Percentiles rank a stretch among this genome's conserved stretches.
Evolutionary conservation across 2,329 filamentous ascomycete genomes (phyloP).

Genomic region (Cladosporium austrohemisphaericum): DNA sequence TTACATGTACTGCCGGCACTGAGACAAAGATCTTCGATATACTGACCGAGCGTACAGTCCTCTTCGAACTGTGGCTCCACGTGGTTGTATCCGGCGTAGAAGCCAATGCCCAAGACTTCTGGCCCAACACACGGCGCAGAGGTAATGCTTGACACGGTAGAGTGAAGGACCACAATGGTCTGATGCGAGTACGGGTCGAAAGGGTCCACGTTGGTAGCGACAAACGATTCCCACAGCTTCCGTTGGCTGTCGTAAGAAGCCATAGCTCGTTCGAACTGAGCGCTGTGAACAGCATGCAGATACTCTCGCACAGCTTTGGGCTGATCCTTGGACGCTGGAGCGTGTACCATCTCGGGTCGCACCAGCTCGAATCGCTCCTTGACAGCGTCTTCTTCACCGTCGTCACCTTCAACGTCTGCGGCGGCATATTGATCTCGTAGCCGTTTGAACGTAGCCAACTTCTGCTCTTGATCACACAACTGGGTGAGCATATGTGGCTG

Average conservation of each 20-base stretch:
- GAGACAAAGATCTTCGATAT: constrained; percentile 84
- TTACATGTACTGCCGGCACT: constrained; percentile 73
- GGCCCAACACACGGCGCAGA: constrained; percentile 92
- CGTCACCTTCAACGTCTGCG: constrained; percentile 39
- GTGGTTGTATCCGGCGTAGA: constrained; percentile 82
- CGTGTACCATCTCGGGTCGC: constrained; percentile 91
- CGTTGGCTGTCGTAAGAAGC: constrained; percentile 94
- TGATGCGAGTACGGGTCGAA: constrained; percentile 96
- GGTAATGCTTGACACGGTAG: constrained; percentile 86
- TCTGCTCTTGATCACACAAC: constrained; percentile 83
- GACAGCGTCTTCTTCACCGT: constrained; percentile 37
- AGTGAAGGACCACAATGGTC: constrained; percentile 92
- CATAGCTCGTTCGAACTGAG: constrained; percentile 91
- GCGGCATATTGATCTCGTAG: constrained; percentile 68
- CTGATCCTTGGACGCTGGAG: constrained; percentile 77
- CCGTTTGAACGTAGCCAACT: constrained; percentile 74
- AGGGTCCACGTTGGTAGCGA: constrained; percentile 79
- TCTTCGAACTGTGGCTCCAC: constrained; percentile 65
- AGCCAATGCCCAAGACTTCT: constrained; percentile 82
- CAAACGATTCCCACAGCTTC: constrained; percentile 92
- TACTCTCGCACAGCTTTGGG: constrained; percentile 89
- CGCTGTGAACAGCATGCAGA: constrained; percentile 88
- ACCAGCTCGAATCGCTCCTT: constrained; percentile 75
- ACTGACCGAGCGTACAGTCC: constrained; percentile 91
- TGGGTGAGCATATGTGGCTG: constrained; percentile 91